A percentile compares a stretch with the other conserved stretches of the same genome.
Evolutionary conservation across 1,139 yeast species (phyloP).

Genomic region (Candida frijolesensis): DNA sequence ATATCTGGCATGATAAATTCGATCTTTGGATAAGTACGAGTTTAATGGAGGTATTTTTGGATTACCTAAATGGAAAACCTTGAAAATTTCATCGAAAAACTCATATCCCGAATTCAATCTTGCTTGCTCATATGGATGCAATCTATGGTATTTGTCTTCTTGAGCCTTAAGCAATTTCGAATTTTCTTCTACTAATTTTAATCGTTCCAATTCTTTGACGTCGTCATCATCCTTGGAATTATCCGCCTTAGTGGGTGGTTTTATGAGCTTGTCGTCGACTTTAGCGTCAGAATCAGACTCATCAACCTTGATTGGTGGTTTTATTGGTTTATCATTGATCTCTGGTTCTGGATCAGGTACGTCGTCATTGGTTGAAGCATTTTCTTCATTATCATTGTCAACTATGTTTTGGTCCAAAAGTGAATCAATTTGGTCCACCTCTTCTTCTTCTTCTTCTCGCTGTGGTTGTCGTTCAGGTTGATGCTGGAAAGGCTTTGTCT

Average conservation of each 20-base stretch:
- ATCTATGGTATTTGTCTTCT: conserved; percentile 16
- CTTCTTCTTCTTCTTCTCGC: background rate
- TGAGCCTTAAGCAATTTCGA: conserved; percentile 17
- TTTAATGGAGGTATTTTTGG: conserved; percentile 32
- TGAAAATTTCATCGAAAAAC: conserved; percentile 40
- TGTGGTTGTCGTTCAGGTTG: background rate
- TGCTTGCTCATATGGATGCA: conserved; percentile 9
- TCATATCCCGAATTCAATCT: conserved; percentile 24
- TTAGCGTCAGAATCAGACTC: background rate
- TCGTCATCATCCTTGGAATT: background rate
- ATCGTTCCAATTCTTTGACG: background rate
- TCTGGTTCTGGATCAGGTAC: background rate
- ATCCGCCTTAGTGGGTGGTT: background rate
- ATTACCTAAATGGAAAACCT: conserved; percentile 36
- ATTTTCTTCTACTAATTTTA: conserved; percentile 12
- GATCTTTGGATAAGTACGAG: conserved; percentile 36
- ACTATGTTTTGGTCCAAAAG: background rate
- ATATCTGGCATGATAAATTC: conserved; percentile 54
- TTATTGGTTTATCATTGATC: background rate
- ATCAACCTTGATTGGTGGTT: background rate
- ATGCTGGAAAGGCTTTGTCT: conserved; percentile 8
- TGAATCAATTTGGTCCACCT: background rate
- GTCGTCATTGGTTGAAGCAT: background rate
- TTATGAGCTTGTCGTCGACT: background rate
- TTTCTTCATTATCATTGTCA: background rate